A percentile compares a stretch with the other conserved stretches of the same genome.
Evolutionary conservation across 2,329 filamentous ascomycete species (phyloP).

Genomic region (Monilinia polystroma): DNA sequence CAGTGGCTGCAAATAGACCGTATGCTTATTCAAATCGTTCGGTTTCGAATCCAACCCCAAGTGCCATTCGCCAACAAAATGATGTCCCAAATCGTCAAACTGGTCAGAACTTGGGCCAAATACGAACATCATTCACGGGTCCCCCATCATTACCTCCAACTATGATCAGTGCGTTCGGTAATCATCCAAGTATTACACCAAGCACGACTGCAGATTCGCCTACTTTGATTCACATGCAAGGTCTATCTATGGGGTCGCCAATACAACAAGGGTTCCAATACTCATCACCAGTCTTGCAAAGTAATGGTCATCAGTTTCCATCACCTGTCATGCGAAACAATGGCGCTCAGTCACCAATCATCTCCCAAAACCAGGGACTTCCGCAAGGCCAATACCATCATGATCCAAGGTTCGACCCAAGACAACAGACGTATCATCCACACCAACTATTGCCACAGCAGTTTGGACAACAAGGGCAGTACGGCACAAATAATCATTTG

Average conservation of each 20-base stretch:
- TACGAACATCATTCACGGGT: conserved; percentile 11
- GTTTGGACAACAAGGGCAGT: neutral
- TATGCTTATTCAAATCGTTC: conserved; percentile 1
- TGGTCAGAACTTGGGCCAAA: conserved; percentile 6
- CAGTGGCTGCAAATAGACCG: neutral
- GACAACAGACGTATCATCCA: conserved; percentile 26
- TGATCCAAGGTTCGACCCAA: neutral
- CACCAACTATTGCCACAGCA: conserved; percentile 25
- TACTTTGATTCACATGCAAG: conserved; percentile 32
- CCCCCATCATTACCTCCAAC: neutral
- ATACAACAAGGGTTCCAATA: conserved; percentile 28
- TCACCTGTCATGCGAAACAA: conserved; percentile 4
- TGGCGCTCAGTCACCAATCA: conserved; percentile 5
- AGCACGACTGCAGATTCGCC: conserved; percentile 26
- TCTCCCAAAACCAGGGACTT: neutral
- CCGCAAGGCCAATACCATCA: conserved; percentile 4
- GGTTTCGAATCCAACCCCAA: neutral
- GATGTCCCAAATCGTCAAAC: neutral
- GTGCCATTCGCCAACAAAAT: neutral
- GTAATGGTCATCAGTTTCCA: conserved; percentile 20
- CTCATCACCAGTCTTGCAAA: conserved; percentile 22
- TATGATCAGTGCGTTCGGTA: neutral
- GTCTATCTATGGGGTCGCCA: conserved; percentile 34
- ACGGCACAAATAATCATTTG: neutral
- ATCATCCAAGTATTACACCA: neutral